Base-by-base conservation (phyloP, 805 yeast species). In the Jamesozyma spencerorum region DNA sequence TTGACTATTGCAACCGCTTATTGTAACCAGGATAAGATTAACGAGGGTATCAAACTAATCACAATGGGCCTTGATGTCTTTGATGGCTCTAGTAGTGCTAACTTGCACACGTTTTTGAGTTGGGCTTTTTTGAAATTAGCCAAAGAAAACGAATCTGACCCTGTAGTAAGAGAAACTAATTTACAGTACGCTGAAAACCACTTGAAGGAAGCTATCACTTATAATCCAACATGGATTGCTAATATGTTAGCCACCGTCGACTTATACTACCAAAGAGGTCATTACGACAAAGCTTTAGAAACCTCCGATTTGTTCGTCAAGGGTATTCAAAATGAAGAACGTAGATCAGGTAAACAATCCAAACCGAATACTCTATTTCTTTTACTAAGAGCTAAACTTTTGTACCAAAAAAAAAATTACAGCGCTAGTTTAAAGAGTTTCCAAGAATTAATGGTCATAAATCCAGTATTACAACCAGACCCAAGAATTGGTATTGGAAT, bases 401-500 rank as follows among this genome's bases (percentile, higher is more conserved):
- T 79, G 27, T 81, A 85, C 55, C 74, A 74, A 47, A 83, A 81
- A 58, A 79, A 77, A 45, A 82, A 83, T 56, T 87, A 79, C 60
- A 59, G 72, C 18, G 77, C 73, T 5, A 87, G 95, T 13, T 71
- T 92, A 52, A 81, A 80, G 57, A 60, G 84, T 26, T 92, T 85
- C 63, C 99, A 92, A 67, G 83, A 81, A 47, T 79, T 84, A 6
- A 68, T 92, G 48, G 71, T 80, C 27, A 68, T 79, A 37, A 80
- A 86, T 46, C 97, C 97, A 2, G 58, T 81, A 29, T 65, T 82
- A 50, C 74, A 74, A 50, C 97, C 97, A 4, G 97, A 90, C 64
- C 94, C 97, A 15, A 72, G 99, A 61, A 73, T 92, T 45, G 99
- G 97, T 22, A 77, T 90, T 45, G 99, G 98, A 28, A 66, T 92